Evolutionary conservation across 805 yeast species (phyloP), one percentile per base, ranked within the genome.

Genomic region (Saccharomyces mikatae): DNA sequence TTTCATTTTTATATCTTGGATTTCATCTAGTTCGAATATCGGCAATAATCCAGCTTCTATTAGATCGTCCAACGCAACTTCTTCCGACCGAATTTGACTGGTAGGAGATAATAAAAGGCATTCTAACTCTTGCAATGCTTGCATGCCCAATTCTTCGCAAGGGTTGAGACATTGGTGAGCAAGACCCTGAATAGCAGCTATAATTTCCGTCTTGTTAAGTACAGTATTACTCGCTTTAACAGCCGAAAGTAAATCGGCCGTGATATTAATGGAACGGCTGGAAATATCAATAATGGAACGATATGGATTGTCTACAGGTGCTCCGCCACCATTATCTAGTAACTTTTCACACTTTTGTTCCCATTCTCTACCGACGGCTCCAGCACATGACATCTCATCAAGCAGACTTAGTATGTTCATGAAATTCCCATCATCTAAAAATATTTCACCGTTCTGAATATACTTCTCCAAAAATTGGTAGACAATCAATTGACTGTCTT

Each of bases 111-210:
- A 36, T 17, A 36, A 8, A 17, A 36, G 22, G 24, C 13, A 10
- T 24, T 86, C 86, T 50, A 90, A 75, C 0, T 80, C 68, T 24
- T 76, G 76, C 47, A 88, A 70, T 0, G 96, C 89, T 66, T 77
- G 80, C 0, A 78, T 68, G 46, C 96, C 74, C 9, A 89, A 73
- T 62, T 86, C 89, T 21, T 88, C 74, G 65, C 95, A 87, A 14
- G 96, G 95, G 63, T 89, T 89, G 67, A 86, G 79, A 65, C 96
- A 87, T 66, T 89, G 96, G 62, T 86, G 90, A 0, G 91, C 88
- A 52, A 89, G 75, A 0, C 92, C 92, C 64, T 87, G 91, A 41
- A 87, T 75, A 58, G 87, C 73, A 1, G 94, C 84, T 59, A 68
- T 68, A 52, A 64, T 69, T 55, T 70, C 76, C 27, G 48, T 46